Percentiles rank a stretch among this genome's conserved stretches.
These are phyloP conservation scores for Leccinum huronense DNA, from an alignment of 1,284 basidiomycete genomes.

Conservation along the genomic window DNA sequence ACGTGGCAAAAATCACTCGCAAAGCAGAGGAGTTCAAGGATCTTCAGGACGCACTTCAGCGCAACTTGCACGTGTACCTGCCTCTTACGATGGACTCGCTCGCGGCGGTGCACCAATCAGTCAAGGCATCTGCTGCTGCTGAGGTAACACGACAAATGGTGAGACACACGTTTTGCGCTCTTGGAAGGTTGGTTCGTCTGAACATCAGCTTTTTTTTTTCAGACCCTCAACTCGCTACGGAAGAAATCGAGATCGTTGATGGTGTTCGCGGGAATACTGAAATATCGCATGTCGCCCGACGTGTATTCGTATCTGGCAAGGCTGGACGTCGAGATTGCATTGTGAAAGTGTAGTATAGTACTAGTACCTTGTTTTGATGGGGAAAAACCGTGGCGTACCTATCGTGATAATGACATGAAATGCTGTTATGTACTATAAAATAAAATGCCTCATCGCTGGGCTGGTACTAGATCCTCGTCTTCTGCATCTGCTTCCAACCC, in stretches of 20 bases:
- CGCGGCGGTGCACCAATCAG: constrained; percentile 72
- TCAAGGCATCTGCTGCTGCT: constrained; percentile 62
- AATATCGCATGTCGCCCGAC: constrained; percentile 87
- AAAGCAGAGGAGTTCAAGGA: constrained; percentile 90
- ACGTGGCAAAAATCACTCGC: constrained; percentile 82
- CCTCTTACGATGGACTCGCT: constrained; percentile 94
- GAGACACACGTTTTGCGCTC: constrained; percentile 27
- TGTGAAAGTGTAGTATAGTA: constrained; percentile 36
- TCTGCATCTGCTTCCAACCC: constrained; percentile 29
- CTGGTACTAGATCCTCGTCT: constrained; percentile 34
- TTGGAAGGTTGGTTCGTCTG: not conserved
- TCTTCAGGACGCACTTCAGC: constrained; percentile 82
- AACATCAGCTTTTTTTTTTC: constrained; percentile 13
- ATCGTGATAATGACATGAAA: constrained; percentile 1
- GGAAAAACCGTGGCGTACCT: constrained; percentile 8
- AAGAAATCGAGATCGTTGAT: constrained; percentile 80
- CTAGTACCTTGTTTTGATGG: not conserved
- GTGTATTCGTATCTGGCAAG: constrained; percentile 86
- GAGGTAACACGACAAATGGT: constrained; percentile 77
- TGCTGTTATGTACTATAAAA: not conserved
- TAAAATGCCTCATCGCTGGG: constrained; percentile 37
- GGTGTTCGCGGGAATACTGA: constrained; percentile 84
- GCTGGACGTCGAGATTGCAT: constrained; percentile 74
- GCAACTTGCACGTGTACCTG: constrained; percentile 88
- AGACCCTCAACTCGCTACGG: constrained; percentile 63